These are phyloP conservation scores for Candida manassasensis DNA, from an alignment of 805 yeast species.

Conservation along the genomic window DNA sequence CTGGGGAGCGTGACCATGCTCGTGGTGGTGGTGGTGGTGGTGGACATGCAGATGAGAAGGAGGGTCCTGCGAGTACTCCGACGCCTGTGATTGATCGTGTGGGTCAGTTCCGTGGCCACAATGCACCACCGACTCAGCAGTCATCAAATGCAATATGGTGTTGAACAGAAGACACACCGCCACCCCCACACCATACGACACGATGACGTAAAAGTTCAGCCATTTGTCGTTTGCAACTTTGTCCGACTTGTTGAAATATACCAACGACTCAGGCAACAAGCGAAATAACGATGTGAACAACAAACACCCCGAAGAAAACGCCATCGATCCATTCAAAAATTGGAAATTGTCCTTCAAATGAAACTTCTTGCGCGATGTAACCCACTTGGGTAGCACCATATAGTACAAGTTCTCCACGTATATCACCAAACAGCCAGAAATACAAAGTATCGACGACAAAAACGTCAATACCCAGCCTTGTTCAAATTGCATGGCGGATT, in stretches of 20 bases:
- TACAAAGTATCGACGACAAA: constrained; percentile 65
- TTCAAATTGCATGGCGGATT: constrained; percentile 6
- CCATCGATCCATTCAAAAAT: constrained; percentile 69
- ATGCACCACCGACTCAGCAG: constrained; percentile 81
- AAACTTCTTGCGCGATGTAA: constrained; percentile 42
- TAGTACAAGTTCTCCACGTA: constrained; percentile 53
- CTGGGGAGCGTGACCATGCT: constrained; percentile 5
- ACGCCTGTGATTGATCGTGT: not conserved
- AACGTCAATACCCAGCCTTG: constrained; percentile 66
- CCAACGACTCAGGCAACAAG: constrained; percentile 64
- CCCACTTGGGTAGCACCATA: constrained; percentile 33
- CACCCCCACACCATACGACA: constrained; percentile 56
- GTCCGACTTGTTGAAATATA: constrained; percentile 32
- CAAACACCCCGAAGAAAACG: constrained; percentile 80
- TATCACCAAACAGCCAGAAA: constrained; percentile 66
- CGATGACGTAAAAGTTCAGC: constrained; percentile 36
- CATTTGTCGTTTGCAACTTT: constrained; percentile 6
- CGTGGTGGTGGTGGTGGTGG: not conserved
- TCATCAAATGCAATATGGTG: constrained; percentile 60
- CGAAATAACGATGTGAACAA: constrained; percentile 72
- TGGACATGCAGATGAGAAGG: constrained; percentile 15
- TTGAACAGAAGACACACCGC: constrained; percentile 57
- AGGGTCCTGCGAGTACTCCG: not conserved
- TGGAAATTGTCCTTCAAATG: constrained; percentile 53
- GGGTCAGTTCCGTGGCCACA: constrained; percentile 59